These are phyloP conservation scores for Monoraphidium neglectum DNA, from an alignment of 139 green algal genomes.

Conservation along the genomic window DNA sequence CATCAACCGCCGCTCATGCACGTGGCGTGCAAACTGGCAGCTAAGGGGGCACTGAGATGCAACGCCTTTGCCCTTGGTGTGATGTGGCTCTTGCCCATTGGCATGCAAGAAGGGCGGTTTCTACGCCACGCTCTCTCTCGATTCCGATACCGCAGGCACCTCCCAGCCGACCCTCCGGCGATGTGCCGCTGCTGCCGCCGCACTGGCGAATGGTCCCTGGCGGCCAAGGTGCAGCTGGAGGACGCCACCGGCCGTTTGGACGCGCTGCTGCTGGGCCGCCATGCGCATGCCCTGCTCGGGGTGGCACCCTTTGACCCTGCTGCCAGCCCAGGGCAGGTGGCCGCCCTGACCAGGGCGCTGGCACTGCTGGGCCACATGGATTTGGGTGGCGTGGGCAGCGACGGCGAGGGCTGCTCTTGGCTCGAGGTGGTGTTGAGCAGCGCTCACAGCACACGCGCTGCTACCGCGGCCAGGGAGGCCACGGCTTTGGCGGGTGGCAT, in stretches of 20 bases:
- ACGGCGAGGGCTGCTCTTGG: slow-evolving; percentile 5
- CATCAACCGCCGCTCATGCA: too few relatives aligned
- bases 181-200: background rate
- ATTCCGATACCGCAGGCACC: background rate
- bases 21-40: too few relatives aligned
- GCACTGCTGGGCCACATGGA: slow-evolving; percentile 6
- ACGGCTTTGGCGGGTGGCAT: background rate
- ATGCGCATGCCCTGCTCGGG: slow-evolving; percentile 3
- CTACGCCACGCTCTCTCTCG: too few relatives aligned
- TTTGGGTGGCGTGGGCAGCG: background rate
- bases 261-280: slow-evolving; percentile 16
- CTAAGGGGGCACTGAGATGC: too few relatives aligned
- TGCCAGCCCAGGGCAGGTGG: background rate
- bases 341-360: slow-evolving; percentile 1
- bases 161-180: background rate
- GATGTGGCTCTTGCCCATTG: too few relatives aligned
- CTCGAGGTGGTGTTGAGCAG: slow-evolving; percentile 18
- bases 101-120: too few relatives aligned
- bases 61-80: too few relatives aligned
- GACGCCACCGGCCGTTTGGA: slow-evolving; percentile 21
- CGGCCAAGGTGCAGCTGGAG: slow-evolving; percentile 18
- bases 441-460: background rate
- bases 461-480: too few relatives aligned
- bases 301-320: slow-evolving; percentile 4
- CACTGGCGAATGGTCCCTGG: slow-evolving; percentile 15